A percentile compares a stretch with the other conserved stretches of the same genome.
These are phyloP conservation scores for Saururus chinensis DNA, from an alignment of 164 flowering plant species.

Conservation along the genomic window DNA sequence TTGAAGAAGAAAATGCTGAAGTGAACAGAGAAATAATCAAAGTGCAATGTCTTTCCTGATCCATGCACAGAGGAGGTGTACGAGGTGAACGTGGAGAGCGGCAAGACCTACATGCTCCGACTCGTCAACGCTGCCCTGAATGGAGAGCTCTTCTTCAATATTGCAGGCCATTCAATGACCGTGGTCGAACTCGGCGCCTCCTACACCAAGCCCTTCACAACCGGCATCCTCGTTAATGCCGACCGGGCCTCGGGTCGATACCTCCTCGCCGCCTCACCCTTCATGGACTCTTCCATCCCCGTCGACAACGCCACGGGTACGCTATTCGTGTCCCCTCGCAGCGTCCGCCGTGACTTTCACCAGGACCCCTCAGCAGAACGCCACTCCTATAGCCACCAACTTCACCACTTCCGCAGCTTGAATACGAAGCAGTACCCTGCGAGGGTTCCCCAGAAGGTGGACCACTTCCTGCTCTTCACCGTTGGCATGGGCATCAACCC, in stretches of 20 bases:
- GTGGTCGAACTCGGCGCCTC: slow-evolving; percentile 59
- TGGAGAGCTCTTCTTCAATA: slow-evolving; percentile 51
- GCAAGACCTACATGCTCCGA: slow-evolving; percentile 54
- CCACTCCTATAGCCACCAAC: slow-evolving; percentile 49
- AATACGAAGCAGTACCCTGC: slow-evolving; percentile 61
- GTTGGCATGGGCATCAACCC: slow-evolving; percentile 61
- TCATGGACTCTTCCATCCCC: slow-evolving; percentile 68
- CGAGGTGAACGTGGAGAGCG: slow-evolving; percentile 27
- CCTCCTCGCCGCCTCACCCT: slow-evolving; percentile 55
- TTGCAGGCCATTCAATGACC: slow-evolving; percentile 49
- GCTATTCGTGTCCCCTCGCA: slow-evolving; percentile 48
- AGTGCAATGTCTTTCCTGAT: too few species aligned
- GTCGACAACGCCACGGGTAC: slow-evolving; percentile 61
- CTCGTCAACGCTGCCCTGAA: slow-evolving; percentile 80
- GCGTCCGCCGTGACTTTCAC: slow-evolving; percentile 32
- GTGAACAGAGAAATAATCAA: too few species aligned
- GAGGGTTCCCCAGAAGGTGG: slow-evolving; percentile 35
- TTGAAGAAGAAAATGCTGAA: too few species aligned
- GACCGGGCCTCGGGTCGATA: slow-evolving; percentile 38
- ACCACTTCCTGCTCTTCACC: slow-evolving; percentile 52
- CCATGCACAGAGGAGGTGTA: slow-evolving; percentile 1
- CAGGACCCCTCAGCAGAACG: slow-evolving; percentile 40
- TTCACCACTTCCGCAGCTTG: slow-evolving; percentile 44
- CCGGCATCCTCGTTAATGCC: slow-evolving; percentile 51
- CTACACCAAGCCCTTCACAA: slow-evolving; percentile 43